Base-by-base conservation (phyloP, 176 grass and related monocot species). In the Bonia amplexicaulis region DNA sequence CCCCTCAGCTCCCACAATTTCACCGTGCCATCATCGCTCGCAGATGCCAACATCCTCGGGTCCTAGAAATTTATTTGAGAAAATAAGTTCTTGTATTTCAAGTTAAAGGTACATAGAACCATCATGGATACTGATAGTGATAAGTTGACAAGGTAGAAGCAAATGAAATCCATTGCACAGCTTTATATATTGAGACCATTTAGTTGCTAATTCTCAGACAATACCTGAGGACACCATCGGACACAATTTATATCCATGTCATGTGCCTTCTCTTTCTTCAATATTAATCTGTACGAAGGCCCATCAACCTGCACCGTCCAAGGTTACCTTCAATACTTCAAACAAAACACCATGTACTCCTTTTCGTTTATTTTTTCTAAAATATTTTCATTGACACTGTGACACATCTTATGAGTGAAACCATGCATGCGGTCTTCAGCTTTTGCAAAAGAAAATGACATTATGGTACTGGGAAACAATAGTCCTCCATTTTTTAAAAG, bases 201-300 rank as follows among this genome's bases (percentile, higher is more conserved):
- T 68, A 69, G 31, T 80, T 78, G 64, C 11, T 47, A 83, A 33
- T 58, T 80, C 23, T 31, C 39, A 44, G 26, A n/a, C 27, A 47
- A 37, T 86, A 99, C 96, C 96, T 96, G 94, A 62, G 93, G 93
- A 89, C 92, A 92, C 96, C 96, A 99, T 58, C 66, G 84, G 19
- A 99, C 91, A 61, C 78, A 92, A 66, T 99, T 99, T 85, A 99
- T 86, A 87, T 99, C 96, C 96, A 99, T 99, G 51, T 88, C 91
- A 94, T 99, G 96, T 7, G 96, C 93, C 71, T 96, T 99, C 73
- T 96, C 88, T 88, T 94, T 99, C 84, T 91, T 99, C 60, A 94
- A 76, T 55, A 92, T 65, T 86, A 96, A 72, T 87, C 76, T 91
- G 82, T 96, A 96, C 1, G 71, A 89, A 45, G 93, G 86, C 64